A percentile compares a stretch with the other conserved stretches of the same genome.
These are phyloP conservation scores for Microglena sp. DNA, from an alignment of 139 green algal genomes.

Conservation along the genomic window DNA sequence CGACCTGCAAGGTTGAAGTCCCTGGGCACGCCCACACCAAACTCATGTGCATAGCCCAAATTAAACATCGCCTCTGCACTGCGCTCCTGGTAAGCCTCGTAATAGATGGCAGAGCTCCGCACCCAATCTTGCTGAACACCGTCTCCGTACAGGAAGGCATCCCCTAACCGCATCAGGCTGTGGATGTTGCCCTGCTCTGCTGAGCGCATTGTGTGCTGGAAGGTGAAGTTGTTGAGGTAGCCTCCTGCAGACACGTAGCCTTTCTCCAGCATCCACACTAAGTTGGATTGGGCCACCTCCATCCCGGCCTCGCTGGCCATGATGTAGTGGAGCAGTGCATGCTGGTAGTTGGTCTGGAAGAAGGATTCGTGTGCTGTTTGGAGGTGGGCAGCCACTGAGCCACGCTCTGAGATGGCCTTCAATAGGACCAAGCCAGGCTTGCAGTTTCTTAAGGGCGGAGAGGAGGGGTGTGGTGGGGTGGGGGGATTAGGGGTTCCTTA, in stretches of 20 bases:
- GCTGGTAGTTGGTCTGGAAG: constrained; percentile 39
- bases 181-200: constrained; percentile 51
- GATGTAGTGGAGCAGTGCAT: constrained; percentile 24
- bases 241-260: no score
- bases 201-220: neutral
- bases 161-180: constrained; percentile 65
- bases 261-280: no score
- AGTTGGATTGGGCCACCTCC: no score
- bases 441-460: no score
- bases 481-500: no score
- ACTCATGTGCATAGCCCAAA: constrained; percentile 88
- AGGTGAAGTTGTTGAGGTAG: constrained; percentile 11
- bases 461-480: no score
- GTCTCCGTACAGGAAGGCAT: constrained; percentile 80
- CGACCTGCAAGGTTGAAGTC: constrained; percentile 44
- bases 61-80: constrained; percentile 85
- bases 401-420: constrained; percentile 40
- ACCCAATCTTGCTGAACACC: constrained; percentile 42
- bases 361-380: constrained; percentile 56
- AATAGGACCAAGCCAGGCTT: constrained; percentile 30
- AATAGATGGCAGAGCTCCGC: constrained; percentile 38
- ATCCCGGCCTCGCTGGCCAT: no score
- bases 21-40: constrained; percentile 66
- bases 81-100: constrained; percentile 38
- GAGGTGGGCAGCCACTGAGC: constrained; percentile 27